Evolutionary conservation across 352 stramenopile species (phyloP), one percentile per base, ranked within the genome.

Genomic region (Thalassiosira mediterranea): DNA sequence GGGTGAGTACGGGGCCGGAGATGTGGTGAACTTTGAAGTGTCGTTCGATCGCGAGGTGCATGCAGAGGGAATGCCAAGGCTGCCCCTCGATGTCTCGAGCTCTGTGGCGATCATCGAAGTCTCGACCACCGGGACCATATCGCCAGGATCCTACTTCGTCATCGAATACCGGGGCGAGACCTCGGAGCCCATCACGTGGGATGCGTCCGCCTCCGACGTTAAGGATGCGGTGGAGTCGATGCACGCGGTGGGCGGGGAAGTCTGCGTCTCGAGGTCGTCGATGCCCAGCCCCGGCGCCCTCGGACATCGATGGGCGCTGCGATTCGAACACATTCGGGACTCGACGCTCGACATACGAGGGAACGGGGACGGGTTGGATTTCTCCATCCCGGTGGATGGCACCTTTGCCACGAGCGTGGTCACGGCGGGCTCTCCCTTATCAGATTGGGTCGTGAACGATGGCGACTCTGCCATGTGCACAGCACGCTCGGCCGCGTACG

Each of bases 31-130:
- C 29, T 72, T 88, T 19, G 52, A 64, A 53, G 52, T 88, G 21
- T 71, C 66, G 21, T 88, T 88, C 61, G 70, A 83, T 54, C 72
- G 76, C 23, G 54, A 81, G 32, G 79, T 88, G 46, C 10, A 13
- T 10, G 71, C 83, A 11, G 68, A 26, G 53, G 75, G 71, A 4
- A 40, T 40, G 34, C 75, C 76, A 37, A 23, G 46, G 37, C 52
- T 88, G 29, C 75, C 75, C 21, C 65, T 88, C 17, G 63, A 70
- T 40, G 19, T 84, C 40, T 31, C 59, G 32, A 79, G 63, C 40
- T 59, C 62, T 8, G 48, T 82, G 42, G 37, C 46, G 17, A 32
- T 75, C 1, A 64, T 84, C 32, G 73, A 79, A 29, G 72, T 56
- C 21, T 44, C 40, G 4, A 70, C 70, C 13, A 40, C 52, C 3